Evolutionary conservation across 768 basidiomycete genomes (phyloP).

Genomic region (Pulveroboletus frians): DNA sequence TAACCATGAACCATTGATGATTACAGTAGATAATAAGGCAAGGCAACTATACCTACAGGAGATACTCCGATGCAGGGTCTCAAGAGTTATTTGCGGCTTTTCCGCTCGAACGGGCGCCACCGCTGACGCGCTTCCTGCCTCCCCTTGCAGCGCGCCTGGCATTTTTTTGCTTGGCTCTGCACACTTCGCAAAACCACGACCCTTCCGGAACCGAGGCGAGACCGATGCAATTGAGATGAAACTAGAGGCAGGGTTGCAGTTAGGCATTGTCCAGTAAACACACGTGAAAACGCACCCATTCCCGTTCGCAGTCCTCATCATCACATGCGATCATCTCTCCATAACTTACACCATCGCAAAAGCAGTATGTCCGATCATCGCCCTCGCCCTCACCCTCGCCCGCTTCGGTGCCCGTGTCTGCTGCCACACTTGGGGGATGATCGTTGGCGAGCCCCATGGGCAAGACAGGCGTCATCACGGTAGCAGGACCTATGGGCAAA

Average conservation of each 20-base stretch:
- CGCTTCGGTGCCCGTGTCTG: slow-evolving; percentile 41
- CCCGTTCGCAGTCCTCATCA: slow-evolving; percentile 67
- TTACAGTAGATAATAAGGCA: slow-evolving; percentile 25
- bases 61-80: slow-evolving; percentile 4
- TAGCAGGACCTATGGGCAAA: slow-evolving; percentile 23
- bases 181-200: slow-evolving; percentile 71
- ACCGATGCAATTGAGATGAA: slow-evolving; percentile 74
- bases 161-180: slow-evolving; percentile 49
- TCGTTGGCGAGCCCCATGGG: slow-evolving; percentile 27
- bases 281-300: slow-evolving; percentile 68
- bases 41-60: slow-evolving; percentile 12
- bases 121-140: slow-evolving; percentile 47
- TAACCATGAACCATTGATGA: not conserved
- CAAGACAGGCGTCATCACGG: slow-evolving; percentile 22
- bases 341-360: slow-evolving; percentile 78
- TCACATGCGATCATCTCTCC: slow-evolving; percentile 97
- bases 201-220: slow-evolving; percentile 63
- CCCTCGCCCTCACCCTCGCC: slow-evolving; percentile 50
- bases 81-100: slow-evolving; percentile 30
- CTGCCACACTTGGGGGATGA: slow-evolving; percentile 34
- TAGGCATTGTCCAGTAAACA: not conserved
- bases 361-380: slow-evolving; percentile 70
- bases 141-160: slow-evolving; percentile 47
- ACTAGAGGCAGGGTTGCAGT: slow-evolving; percentile 40
- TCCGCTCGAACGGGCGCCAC: slow-evolving; percentile 27